These are phyloP conservation scores for Alnus glutinosa DNA, from an alignment of 306 rosid species.

Conservation along the genomic window DNA sequence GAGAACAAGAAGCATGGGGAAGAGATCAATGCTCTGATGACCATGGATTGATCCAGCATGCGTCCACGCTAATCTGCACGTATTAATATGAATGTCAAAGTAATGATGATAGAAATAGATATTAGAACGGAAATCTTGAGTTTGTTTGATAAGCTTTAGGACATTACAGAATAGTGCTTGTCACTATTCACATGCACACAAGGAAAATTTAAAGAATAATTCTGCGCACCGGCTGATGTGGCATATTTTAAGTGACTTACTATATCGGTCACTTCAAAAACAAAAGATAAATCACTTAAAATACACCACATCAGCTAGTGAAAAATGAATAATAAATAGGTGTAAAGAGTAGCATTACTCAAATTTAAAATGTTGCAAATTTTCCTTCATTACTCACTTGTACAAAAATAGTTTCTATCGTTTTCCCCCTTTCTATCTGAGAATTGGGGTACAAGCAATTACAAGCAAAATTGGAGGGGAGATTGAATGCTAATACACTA, in stretches of 20 bases:
- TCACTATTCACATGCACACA: not conserved
- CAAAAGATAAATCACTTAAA: too few species aligned
- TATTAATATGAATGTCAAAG: not conserved
- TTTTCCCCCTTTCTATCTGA: not conserved
- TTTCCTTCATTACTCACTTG: not conserved
- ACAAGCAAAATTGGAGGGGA: not conserved
- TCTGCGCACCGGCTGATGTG: too few species aligned
- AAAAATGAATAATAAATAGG: too few species aligned
- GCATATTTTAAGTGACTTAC: too few species aligned
- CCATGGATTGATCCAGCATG: not conserved
- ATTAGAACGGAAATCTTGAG: not conserved
- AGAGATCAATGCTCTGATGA: not conserved
- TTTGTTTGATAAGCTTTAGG: too few species aligned
- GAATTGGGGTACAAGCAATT: not conserved
- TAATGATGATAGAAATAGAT: not conserved
- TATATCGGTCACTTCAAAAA: too few species aligned
- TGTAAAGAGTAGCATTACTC: too few species aligned
- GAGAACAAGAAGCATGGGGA: not conserved
- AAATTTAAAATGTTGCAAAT: not conserved
- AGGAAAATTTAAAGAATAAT: not conserved
- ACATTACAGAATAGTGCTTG: too few species aligned
- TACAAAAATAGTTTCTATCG: not conserved
- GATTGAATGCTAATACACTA: not conserved
- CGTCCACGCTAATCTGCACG: too few species aligned
- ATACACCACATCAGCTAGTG: too few species aligned